A percentile compares a stretch with the other conserved stretches of the same genome.
Conservation (phyloP, 495 filamentous ascomycete genomes). For the Neurospora africana region DNA sequence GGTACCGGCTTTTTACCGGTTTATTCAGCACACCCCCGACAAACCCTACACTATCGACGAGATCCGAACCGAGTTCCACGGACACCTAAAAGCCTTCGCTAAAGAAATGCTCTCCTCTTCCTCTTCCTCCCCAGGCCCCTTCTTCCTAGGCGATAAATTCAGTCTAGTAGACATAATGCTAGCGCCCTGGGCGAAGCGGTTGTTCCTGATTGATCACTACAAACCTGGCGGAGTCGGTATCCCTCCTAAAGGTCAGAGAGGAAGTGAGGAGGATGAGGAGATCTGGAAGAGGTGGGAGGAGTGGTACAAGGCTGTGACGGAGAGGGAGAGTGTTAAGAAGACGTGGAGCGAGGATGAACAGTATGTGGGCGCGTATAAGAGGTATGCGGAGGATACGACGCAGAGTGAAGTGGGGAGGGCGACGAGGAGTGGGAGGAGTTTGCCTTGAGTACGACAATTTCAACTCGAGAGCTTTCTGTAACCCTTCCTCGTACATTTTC, state of each 20-base stretch:
- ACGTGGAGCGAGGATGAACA: constrained; percentile 53
- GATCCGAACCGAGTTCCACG: constrained; percentile 38
- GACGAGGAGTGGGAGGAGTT: constrained; percentile 47
- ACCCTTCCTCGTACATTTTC: neutral
- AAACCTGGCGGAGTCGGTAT: constrained; percentile 51
- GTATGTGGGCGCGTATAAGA: constrained; percentile 54
- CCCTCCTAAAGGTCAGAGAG: constrained; percentile 24
- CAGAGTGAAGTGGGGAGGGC: constrained; percentile 61
- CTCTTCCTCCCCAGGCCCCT: constrained; percentile 38
- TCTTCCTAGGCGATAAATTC: constrained; percentile 49
- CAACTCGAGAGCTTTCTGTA: neutral
- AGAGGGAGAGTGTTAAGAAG: constrained; percentile 45
- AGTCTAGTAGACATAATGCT: constrained; percentile 53
- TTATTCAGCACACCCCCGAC: constrained; percentile 51
- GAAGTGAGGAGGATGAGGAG: constrained; percentile 26
- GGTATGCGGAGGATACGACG: constrained; percentile 64
- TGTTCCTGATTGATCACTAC: constrained; percentile 63
- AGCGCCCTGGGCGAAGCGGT: constrained; percentile 55
- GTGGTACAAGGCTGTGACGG: constrained; percentile 47
- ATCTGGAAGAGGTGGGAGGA: constrained; percentile 51
- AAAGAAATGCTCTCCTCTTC: constrained; percentile 37
- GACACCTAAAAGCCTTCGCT: constrained; percentile 43
- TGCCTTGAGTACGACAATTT: constrained; percentile 34
- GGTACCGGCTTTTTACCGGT: constrained; percentile 52
- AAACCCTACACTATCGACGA: constrained; percentile 34